Base-by-base conservation (phyloP, 2,329 filamentous ascomycete species). In the Alternaria incomplexa region DNA sequence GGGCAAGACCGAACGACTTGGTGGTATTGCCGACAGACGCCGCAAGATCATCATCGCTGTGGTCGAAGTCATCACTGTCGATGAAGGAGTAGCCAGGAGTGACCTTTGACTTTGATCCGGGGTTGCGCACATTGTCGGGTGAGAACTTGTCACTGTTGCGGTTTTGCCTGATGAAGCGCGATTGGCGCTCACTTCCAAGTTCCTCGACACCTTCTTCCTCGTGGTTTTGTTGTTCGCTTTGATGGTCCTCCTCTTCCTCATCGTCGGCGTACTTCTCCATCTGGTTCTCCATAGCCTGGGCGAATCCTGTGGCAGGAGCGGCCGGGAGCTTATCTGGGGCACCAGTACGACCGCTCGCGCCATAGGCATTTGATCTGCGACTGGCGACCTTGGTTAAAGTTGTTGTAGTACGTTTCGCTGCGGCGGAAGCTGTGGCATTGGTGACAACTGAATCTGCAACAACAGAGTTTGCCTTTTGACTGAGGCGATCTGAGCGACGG, bases 341-440 rank as follows among this genome's bases (percentile, higher is more conserved):
- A 25, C 71, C 69, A 44, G 76, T 67, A 25, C 76, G 77, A 53
- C 77, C 78, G 58, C 70, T 72, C 22, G 79, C 69, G 40, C 79
- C 79, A 58, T 81, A 81, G 2, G 77, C 77, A 53, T 76, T 74
- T 6, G 79, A 80, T 47, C 73, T 67, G 23, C 73, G 73, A 22
- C 71, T 47, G 26, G 74, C 74, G 47, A 77, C 65, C 63, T 78
- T 75, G 12, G 76, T 73, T 5, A 79, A 66, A 2, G 75, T 67
- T 7, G 64, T 73, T 48, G 70, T 73, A 36, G 66, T 70, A n/a
- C 68, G 65, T 22, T 65, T 68, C 9, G 63, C 67, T 5, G 67
- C 65, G 5, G 65, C 65, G 5, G 63, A 61, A n/a, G 63, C 60
- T 25, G 73, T 68, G 26, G 63, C 28, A 3, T 63, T 65, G 7